Base-by-base conservation (phyloP, 495 filamentous ascomycete species). In the Aspergillus conjunctus region DNA sequence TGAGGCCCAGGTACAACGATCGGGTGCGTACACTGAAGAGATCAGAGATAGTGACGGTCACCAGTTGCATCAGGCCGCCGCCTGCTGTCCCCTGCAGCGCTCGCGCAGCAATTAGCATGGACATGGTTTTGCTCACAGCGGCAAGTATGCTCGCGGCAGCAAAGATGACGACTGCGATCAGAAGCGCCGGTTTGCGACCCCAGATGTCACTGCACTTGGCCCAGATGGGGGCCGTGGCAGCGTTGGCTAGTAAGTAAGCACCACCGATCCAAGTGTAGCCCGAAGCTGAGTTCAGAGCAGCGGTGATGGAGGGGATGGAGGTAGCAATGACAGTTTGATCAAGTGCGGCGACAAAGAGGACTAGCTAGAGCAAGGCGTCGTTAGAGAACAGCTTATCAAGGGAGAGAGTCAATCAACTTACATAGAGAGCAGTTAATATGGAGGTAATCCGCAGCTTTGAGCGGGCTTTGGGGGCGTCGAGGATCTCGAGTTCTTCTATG, bases 121-220 rank as follows among this genome's bases (percentile, higher is more conserved):
- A 71, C 61, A 92, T 87, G 46, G 73, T 83, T 20, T 71, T 74
- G 33, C 83, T 79, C 15, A 87, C 60, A 1, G 79, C 90, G 34
- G 83, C 78, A 21, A 92, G 73, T 30, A 91, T 69, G 44, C 81
- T 86, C 1, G 85, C 88, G 4, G 86, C 65, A 67, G 88, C 82
- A 75, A 93, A 93, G 20, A 90, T 70, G 12, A 72, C 70, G 21
- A 85, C 83, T 3, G 88, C 85, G 3, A 81, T 50, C 8, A 92
- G 73, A 22, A 93, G 72, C 49, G 88, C 85, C 1, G 85, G 85
- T 64, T 92, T 93, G 18, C 90, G 85, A 3, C 90, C 90, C 77
- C 81, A 92, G 54, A 93, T 92, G 65, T 92, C 90, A 37, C 79
- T 83, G 48, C 89, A 68, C 62, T 87, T 87, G 20, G 84, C 88